Evolutionary conservation across 257 asterid species (phyloP).

Genomic region (Nicotiana attenuata): DNA sequence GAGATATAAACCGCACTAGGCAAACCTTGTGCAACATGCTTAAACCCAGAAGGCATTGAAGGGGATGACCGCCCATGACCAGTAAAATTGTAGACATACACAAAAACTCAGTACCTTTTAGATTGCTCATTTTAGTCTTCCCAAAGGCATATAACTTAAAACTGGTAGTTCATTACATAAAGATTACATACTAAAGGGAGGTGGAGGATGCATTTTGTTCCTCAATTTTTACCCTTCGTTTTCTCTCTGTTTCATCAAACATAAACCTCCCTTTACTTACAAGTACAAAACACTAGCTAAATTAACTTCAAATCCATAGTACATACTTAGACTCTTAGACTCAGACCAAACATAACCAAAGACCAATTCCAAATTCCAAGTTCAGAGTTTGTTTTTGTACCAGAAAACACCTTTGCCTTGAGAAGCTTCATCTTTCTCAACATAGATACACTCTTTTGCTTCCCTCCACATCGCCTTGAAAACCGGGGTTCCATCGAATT

Average conservation of each 20-base stretch:
- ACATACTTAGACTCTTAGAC: neutral
- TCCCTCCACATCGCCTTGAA: conserved; percentile 65
- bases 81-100: neutral
- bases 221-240: neutral
- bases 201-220: conserved; percentile 6
- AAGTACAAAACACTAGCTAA: neutral
- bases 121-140: too few relatives aligned
- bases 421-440: conserved; percentile 46
- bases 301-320: neutral
- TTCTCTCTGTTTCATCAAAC: neutral
- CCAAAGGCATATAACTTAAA: neutral
- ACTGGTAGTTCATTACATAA: conserved; percentile 6
- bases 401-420: conserved; percentile 45
- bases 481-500: conserved; percentile 44
- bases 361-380: neutral
- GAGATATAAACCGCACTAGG: too few relatives aligned
- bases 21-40: too few relatives aligned
- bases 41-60: too few relatives aligned
- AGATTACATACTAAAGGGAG: conserved; percentile 6
- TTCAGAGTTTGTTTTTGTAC: conserved; percentile 51
- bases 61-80: too few relatives aligned
- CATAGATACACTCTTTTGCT: conserved; percentile 52
- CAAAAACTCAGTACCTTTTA: too few relatives aligned
- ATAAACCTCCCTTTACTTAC: neutral
- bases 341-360: neutral